These are phyloP conservation scores for Batkoa obscura DNA, from an alignment of 371 early-diverging fungal genomes.

Conservation along the genomic window DNA sequence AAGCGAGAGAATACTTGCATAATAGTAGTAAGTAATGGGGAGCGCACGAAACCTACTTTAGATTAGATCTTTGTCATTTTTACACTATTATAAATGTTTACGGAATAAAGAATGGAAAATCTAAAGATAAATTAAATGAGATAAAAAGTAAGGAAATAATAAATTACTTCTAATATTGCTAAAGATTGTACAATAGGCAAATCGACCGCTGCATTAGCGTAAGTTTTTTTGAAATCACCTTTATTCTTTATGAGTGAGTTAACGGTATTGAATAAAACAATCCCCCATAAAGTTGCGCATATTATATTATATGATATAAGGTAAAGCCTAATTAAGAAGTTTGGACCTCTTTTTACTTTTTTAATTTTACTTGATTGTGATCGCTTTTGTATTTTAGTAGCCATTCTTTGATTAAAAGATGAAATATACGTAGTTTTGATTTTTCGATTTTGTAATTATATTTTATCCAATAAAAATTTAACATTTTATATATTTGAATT, in stretches of 20 bases:
- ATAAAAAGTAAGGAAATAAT: neutral
- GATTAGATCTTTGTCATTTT: neutral
- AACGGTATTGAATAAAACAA: neutral
- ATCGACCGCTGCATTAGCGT: neutral
- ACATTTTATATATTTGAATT: too few relatives aligned
- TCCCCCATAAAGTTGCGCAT: neutral
- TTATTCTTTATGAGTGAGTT: neutral
- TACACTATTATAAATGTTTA: neutral
- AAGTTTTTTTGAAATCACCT: neutral
- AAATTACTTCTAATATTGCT: slow-evolving; percentile 2
- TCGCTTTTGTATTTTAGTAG: too few relatives aligned
- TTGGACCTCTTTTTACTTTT: too few relatives aligned
- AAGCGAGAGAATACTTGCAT: slow-evolving; percentile 78
- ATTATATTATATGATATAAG: neutral
- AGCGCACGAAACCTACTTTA: slow-evolving; percentile 46
- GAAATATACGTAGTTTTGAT: too few relatives aligned
- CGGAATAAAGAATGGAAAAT: slow-evolving; percentile 13
- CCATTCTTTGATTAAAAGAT: too few relatives aligned
- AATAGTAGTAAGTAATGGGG: slow-evolving; percentile 54
- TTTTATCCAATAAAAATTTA: too few relatives aligned
- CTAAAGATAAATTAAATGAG: slow-evolving; percentile 6
- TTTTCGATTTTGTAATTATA: too few relatives aligned
- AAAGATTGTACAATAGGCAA: slow-evolving; percentile 1
- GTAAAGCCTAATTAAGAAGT: neutral
- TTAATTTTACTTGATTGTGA: too few relatives aligned